Conservation (phyloP, 2,329 filamentous ascomycete genomes). For the Colletotrichum viniferum region DNA sequence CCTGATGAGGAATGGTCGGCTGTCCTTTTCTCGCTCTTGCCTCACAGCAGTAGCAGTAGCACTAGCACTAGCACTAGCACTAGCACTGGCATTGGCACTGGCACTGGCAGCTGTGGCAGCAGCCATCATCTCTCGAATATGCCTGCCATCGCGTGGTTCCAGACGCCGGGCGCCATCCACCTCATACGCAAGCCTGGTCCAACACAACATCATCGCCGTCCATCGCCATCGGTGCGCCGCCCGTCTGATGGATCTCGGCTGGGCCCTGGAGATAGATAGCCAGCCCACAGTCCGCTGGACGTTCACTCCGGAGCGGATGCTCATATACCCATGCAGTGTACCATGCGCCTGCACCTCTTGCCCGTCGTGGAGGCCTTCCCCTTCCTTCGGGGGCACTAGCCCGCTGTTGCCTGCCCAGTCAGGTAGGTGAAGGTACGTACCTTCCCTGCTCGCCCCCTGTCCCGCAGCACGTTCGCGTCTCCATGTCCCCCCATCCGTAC, state of each 20-base stretch:
- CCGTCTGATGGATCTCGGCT: not conserved
- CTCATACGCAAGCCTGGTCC: not conserved
- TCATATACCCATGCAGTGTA: not conserved
- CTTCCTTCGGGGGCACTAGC: not conserved
- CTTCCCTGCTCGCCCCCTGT: not conserved
- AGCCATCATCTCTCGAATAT: not conserved
- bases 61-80: not conserved
- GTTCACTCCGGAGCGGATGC: not conserved
- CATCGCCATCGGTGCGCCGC: not conserved
- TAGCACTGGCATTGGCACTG: not conserved
- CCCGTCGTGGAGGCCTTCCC: not conserved
- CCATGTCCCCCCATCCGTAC: not conserved
- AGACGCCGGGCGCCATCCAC: not conserved
- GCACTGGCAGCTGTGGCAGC: not conserved
- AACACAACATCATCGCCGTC: not conserved
- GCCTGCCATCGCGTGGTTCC: not conserved
- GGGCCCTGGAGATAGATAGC: not conserved
- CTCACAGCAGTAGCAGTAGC: not conserved
- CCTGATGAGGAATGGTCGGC: not conserved
- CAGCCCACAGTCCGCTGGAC: not conserved
- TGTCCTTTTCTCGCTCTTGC: not conserved
- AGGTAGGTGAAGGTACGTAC: not conserved
- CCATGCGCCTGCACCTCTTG: not conserved
- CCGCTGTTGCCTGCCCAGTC: conserved; percentile 15
- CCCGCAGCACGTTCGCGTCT: not conserved